Conservation (phyloP, 176 grass and related monocot species). For the Juncus effusus region DNA sequence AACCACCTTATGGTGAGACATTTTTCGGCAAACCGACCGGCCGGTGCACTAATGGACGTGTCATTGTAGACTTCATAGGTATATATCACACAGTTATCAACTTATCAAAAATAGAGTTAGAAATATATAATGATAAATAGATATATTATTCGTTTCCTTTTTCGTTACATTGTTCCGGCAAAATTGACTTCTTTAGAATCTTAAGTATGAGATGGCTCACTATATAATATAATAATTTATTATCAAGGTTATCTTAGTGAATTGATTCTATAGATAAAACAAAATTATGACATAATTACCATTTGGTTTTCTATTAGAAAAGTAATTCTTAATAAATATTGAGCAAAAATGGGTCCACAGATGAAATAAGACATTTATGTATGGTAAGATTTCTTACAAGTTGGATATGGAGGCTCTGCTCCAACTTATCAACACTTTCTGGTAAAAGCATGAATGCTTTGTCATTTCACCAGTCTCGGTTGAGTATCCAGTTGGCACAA, state of each 20-base stretch:
- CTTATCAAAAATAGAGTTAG: not conserved
- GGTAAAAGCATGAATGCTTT: conserved; percentile 70
- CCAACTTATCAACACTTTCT: conserved; percentile 17
- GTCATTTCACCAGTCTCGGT: conserved; percentile 28
- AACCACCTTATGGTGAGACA: conserved; percentile 62
- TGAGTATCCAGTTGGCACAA: conserved; percentile 9
- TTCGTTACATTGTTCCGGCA: not conserved
- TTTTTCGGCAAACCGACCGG: conserved; percentile 76
- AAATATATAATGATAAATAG: not conserved
- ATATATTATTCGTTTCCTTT: not conserved
- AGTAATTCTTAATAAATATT: conserved; percentile 56
- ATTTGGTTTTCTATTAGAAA: conserved; percentile 31
- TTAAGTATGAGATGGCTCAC: too few species aligned
- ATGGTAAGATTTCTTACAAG: too few species aligned
- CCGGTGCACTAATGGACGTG: conserved; percentile 67
- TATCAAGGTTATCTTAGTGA: too few species aligned
- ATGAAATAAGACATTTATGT: too few species aligned
- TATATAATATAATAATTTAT: not conserved
- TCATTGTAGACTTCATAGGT: conserved; percentile 77
- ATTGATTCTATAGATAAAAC: not conserved
- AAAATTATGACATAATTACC: not conserved
- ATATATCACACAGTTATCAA: not conserved
- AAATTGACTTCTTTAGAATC: not conserved
- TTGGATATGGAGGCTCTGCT: too few species aligned
- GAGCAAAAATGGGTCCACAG: conserved; percentile 44